Evolutionary conservation across 305 asterid genomes (phyloP), one percentile per base, ranked within the genome.

Genomic region (Fraxinus paxiana): DNA sequence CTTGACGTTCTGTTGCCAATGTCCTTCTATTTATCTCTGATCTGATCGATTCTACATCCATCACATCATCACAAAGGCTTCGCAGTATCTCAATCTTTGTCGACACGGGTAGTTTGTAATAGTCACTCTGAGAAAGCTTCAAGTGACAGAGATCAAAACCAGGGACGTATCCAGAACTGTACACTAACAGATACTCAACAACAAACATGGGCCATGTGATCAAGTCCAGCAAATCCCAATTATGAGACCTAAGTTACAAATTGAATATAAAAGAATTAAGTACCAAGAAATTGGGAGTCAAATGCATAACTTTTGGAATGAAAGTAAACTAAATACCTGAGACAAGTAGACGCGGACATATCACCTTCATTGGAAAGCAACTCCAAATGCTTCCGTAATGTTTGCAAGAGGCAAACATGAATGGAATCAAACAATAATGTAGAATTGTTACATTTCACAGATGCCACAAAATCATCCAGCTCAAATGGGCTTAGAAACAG

Each of bases 191-290:
- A 86, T 95, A 95, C 87, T 95, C 98, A 82, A 89, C 88, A 90
- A 88, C 82, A 89, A 88, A 95, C 83, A 93, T 81, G 76, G 98
- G 98, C 98, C 98, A 95, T 13, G 98, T 93, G 79, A 93, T 91
- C 89, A 90, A 80, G 85, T 95, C 98, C 80, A 95, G 92, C 86
- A 90, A 87, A 86, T 93, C 97, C 98, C 98, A 93, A 76, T 95
- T 87, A 81, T 92, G 97, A 78, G 91, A 90, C 98, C 98, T 93
- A 73, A 15, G 83, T 69, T 72, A 81, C 56, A 51, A 85, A 77
- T 81, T 41, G 77, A 84, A 83, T 30, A 74, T 73, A 71, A 79
- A 82, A 51, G 71, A 28, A 71, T 48, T 86, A 84, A 84, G 86
- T 72, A 80, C 17, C 81, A 18, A 51, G 51, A 77, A 77, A 65